phyloP scores from a whole-genome alignment of 371 early-diverging fungal genomes.

The Mortierella sp. region DNA sequence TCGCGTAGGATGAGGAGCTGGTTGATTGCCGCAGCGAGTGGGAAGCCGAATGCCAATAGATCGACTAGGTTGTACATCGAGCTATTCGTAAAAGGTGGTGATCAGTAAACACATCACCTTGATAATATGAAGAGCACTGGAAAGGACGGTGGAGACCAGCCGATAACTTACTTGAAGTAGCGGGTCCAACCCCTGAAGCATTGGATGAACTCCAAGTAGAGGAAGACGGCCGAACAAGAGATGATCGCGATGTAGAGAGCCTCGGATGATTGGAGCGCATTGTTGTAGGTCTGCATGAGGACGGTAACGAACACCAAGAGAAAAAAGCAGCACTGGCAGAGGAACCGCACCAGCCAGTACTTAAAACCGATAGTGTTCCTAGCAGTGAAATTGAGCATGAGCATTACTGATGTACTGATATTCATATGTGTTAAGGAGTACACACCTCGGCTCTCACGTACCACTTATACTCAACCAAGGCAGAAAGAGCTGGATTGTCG shows the following conservation, averaged over 20 bases:
- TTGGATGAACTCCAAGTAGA: slow-evolving; percentile 15
- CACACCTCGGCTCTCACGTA: not conserved
- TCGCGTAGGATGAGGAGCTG: slow-evolving; percentile 2
- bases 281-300: slow-evolving; percentile 14
- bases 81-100: not conserved
- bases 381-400: not conserved
- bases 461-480: slow-evolving; percentile 19
- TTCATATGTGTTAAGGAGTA: not conserved
- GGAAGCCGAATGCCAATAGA: slow-evolving; percentile 8
- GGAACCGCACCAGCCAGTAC: slow-evolving; percentile 25
- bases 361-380: slow-evolving; percentile 27
- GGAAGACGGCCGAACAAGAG: not conserved
- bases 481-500: slow-evolving; percentile 18
- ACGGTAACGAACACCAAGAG: slow-evolving; percentile 3
- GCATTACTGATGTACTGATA: not conserved
- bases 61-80: slow-evolving; percentile 19
- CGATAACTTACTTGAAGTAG: not conserved
- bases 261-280: not conserved
- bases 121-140: not conserved
- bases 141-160: not conserved
- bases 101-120: not conserved
- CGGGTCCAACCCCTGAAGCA: not conserved
- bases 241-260: not conserved
- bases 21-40: slow-evolving; percentile 9
- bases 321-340: slow-evolving; percentile 19